phyloP scores from a whole-genome alignment of 75 land plant genomes.

The Picea glauca region DNA sequence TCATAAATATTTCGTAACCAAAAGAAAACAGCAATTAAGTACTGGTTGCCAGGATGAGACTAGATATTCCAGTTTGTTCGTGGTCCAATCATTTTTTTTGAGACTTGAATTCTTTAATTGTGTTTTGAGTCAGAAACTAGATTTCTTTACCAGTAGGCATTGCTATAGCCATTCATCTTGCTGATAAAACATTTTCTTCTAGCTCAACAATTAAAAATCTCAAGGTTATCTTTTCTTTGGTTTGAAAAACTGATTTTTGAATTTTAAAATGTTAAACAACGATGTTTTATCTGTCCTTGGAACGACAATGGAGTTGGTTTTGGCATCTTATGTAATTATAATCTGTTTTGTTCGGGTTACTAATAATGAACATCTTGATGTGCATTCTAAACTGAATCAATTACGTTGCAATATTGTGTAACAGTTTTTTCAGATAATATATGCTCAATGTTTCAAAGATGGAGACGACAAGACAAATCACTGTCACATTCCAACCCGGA shows the following conservation, averaged over 20 bases:
- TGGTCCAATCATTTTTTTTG: neutral
- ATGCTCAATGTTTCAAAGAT: neutral
- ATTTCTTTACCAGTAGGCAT: no score
- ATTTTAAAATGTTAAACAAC: no score
- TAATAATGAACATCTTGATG: neutral
- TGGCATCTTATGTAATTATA: neutral
- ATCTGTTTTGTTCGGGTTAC: neutral
- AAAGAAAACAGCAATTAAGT: neutral
- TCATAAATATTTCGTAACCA: neutral
- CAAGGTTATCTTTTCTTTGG: no score
- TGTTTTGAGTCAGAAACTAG: neutral
- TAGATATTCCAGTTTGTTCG: neutral
- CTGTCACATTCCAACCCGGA: neutral
- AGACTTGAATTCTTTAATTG: neutral
- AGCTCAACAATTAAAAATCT: no score
- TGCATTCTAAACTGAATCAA: neutral
- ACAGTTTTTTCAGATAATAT: neutral
- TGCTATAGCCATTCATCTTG: no score
- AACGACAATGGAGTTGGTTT: neutral
- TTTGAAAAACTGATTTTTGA: no score
- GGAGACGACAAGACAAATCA: conserved; percentile 1
- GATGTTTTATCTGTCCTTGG: neutral
- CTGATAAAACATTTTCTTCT: no score
- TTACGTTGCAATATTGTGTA: neutral
- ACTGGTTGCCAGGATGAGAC: neutral